Conservation (phyloP, 1,139 yeast genomes). For the Nakaseomyces uthaithaninus region DNA sequence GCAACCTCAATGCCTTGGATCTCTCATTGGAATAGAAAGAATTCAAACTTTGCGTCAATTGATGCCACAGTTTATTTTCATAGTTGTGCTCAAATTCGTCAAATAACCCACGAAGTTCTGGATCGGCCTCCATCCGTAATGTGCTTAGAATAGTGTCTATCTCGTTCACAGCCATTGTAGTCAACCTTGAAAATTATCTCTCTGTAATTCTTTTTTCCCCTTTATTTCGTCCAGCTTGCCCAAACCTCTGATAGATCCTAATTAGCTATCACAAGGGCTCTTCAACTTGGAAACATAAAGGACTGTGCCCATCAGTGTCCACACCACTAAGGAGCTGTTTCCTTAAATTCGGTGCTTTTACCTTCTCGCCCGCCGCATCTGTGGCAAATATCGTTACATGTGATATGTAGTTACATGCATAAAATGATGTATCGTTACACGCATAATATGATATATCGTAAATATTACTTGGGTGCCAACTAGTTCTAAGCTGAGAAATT, state of each 20-base stretch:
- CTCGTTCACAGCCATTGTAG: conserved; percentile 18
- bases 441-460: too few relatives aligned
- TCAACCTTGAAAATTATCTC: background rate
- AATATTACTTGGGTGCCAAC: too few relatives aligned
- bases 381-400: background rate
- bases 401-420: background rate
- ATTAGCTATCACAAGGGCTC: too few relatives aligned
- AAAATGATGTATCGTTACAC: too few relatives aligned
- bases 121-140: conserved; percentile 57
- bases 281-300: too few relatives aligned
- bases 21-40: conserved; percentile 50
- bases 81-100: conserved; percentile 77
- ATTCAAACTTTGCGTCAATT: conserved; percentile 62
- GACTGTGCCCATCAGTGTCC: too few relatives aligned
- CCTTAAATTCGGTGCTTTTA: too few relatives aligned
- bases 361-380: background rate
- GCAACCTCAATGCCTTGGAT: conserved; percentile 48
- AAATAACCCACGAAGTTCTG: conserved; percentile 55
- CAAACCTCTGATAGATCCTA: too few relatives aligned
- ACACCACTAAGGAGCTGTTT: too few relatives aligned
- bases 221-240: background rate
- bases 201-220: background rate
- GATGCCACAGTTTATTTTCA: conserved; percentile 77
- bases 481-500: too few relatives aligned
- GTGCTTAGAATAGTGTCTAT: conserved; percentile 52